Evolutionary conservation across 2,329 filamentous ascomycete species (phyloP), one percentile per base, ranked within the genome.

Genomic region (Periconia sp.): DNA sequence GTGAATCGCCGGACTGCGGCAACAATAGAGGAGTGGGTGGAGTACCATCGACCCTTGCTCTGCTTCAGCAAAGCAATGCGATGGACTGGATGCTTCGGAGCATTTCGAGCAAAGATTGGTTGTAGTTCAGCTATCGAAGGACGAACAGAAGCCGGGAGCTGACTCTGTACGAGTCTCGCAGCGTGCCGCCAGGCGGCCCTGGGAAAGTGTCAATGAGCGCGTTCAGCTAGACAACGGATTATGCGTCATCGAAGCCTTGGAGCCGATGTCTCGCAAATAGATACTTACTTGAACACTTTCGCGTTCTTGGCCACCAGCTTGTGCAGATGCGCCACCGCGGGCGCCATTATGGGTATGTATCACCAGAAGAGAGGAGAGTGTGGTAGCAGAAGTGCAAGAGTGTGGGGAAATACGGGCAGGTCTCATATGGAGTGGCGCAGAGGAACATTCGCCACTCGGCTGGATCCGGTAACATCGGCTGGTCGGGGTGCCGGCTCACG

Each of bases 11-110:
- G 76, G 57, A 76, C 65, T n/a, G 71, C 61, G 36, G 70, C 63
- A 35, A 67, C 68, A 56, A 75, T 69, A 25, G 59, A 57, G 50
- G 71, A 73, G 45, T 77, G 76, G 22, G 83, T 86, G 21, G 80
- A 83, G 66, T 83, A 86, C 72, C 80, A 82, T 51, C 83, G 77
- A 55, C 80, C 82, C 50, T 85, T 84, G 56, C 73, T 75, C 65
- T 88, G 85, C 50, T 81, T 81, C 51, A 88, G 79, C 38, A 77
- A 78, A 33, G 84, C 84, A 46, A 80, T 73, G 28, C 80, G 82
- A 61, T 83, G 83, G 42, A 83, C 72, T 24, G 83, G 80, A 46
- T 86, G 83, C 28, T 77, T 77, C 7, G 78, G 74, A 21, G 75
- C 70, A 52, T 78, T 77, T 51, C 82, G 80, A 25, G 77, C 80